Evolutionary conservation across 768 basidiomycete species (phyloP).

Genomic region (Boletus pseudopeckii): DNA sequence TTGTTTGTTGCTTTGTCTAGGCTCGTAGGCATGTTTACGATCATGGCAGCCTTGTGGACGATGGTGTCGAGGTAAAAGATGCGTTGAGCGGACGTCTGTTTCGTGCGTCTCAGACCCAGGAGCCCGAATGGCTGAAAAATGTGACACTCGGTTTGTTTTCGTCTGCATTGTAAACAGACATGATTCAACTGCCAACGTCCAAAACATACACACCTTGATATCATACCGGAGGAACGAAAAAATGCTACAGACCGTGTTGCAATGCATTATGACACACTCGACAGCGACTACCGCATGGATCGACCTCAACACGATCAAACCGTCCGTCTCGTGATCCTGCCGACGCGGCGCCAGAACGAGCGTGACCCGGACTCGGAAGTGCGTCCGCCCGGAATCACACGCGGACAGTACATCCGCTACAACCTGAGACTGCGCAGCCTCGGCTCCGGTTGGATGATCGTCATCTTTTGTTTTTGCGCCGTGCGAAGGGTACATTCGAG

Average conservation of each 20-base stretch:
- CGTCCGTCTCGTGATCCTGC: neutral
- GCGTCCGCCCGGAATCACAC: slow-evolving; percentile 12
- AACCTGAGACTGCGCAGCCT: slow-evolving; percentile 15
- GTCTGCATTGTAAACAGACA: too few species aligned
- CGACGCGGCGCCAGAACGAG: neutral
- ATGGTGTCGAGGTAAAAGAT: slow-evolving; percentile 22
- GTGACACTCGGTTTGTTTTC: too few species aligned
- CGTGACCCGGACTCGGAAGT: slow-evolving; percentile 6
- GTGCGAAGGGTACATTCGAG: slow-evolving; percentile 7
- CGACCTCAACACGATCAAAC: neutral
- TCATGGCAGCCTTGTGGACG: too few species aligned
- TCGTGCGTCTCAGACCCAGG: too few species aligned
- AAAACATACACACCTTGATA: too few species aligned
- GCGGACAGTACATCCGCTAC: neutral
- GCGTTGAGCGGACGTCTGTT: neutral
- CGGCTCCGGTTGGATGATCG: slow-evolving; percentile 2
- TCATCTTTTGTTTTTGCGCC: slow-evolving; percentile 2
- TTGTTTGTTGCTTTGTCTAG: too few species aligned
- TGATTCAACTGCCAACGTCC: too few species aligned
- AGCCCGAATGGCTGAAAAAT: too few species aligned
- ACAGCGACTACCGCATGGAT: neutral
- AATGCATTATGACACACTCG: neutral
- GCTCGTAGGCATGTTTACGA: too few species aligned
- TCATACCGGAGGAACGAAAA: neutral
- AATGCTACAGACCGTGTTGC: neutral